Percentiles rank a stretch among this genome's conserved stretches.
phyloP scores from a whole-genome alignment of 1,284 basidiomycete genomes.

The Paramarasmius palmivorus region DNA sequence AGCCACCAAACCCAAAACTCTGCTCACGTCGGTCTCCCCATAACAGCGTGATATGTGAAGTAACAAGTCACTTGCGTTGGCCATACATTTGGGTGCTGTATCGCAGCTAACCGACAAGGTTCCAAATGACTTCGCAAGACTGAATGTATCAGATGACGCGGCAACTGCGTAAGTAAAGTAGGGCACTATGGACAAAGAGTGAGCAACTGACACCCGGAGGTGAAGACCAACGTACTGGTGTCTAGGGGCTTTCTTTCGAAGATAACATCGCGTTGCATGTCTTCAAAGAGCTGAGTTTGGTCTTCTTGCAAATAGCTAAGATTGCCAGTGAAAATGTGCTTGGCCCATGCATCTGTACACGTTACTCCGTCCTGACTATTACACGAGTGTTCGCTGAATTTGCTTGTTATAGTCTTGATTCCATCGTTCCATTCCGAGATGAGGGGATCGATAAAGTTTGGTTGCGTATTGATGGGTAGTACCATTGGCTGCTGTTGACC shows the following conservation, averaged over 20 bases:
- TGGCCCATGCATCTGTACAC: constrained; percentile 19
- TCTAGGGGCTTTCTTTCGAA: constrained; percentile 28
- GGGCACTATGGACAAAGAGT: constrained; percentile 12
- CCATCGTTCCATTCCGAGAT: constrained; percentile 31
- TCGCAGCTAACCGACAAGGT: background rate
- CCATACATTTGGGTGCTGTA: constrained; percentile 3
- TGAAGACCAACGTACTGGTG: constrained; percentile 22
- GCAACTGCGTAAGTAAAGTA: constrained; percentile 16
- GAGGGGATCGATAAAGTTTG: constrained; percentile 20
- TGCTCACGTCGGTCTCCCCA: constrained; percentile 2
- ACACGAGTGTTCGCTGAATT: background rate
- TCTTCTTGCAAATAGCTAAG: constrained; percentile 30
- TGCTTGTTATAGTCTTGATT: constrained; percentile 36
- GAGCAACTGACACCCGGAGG: background rate
- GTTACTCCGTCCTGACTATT: background rate
- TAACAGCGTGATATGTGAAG: constrained; percentile 3
- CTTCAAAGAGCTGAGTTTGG: constrained; percentile 31
- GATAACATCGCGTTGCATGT: constrained; percentile 37
- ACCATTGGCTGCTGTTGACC: constrained; percentile 30
- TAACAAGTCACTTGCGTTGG: constrained; percentile 4
- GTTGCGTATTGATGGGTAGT: constrained; percentile 31
- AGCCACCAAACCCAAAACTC: constrained; percentile 4
- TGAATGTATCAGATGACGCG: background rate
- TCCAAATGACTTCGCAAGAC: background rate
- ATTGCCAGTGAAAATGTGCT: constrained; percentile 47